Evolutionary conservation across 2,329 filamentous ascomycete species (phyloP), one percentile per base, ranked within the genome.

Genomic region (Fusarium sp.): DNA sequence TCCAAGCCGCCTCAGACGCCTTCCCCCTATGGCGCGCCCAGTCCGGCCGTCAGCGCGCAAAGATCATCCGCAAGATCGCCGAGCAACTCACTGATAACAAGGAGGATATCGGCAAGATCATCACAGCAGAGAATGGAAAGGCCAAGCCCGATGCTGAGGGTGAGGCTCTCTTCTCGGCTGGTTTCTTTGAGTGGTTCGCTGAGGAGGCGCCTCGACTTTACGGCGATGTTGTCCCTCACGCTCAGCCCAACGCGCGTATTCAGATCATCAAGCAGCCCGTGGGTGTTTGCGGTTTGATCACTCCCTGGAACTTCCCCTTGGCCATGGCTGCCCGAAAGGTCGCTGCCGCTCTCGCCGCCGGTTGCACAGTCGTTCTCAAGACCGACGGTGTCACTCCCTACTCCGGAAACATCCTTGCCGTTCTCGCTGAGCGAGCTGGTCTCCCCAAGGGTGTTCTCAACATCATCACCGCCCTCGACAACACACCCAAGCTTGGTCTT

Each of bases 361-460:
- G 91, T 22, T 93, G 91, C 78, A 92, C 90, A 2, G 86, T 92
- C 85, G 94, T 97, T 1, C 89, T 90, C 67, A 97, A 97, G 81
- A 91, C 93, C 17, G 93, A 94, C 2, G 91, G 91, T 33, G 93
- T 97, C 82, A 97, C 94, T 1, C 94, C 95, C 0, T 94, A 95
- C 77, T 96, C 94, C 18, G 89, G 93, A 0, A 90, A 96, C 45
- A 93, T 94, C 3, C 80, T 97, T 18, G 92, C 91, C 4, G 93
- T 97, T 78, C 87, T 97, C 28, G 92, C 90, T 5, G 87, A 91
- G 74, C 89, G 93, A 24, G 94, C 94, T 10, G 94, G 95, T 20
- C 33, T 73, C 4, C 66, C 68, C 10, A 72, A 69, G 13, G 68
- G 72, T 6, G 70, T 74, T 20, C 33, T 74, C 22, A 74, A 93